Evolutionary conservation across 2,329 filamentous ascomycete genomes (phyloP), one percentile per base, ranked within the genome.

Genomic region (Teratosphaeria viscida): DNA sequence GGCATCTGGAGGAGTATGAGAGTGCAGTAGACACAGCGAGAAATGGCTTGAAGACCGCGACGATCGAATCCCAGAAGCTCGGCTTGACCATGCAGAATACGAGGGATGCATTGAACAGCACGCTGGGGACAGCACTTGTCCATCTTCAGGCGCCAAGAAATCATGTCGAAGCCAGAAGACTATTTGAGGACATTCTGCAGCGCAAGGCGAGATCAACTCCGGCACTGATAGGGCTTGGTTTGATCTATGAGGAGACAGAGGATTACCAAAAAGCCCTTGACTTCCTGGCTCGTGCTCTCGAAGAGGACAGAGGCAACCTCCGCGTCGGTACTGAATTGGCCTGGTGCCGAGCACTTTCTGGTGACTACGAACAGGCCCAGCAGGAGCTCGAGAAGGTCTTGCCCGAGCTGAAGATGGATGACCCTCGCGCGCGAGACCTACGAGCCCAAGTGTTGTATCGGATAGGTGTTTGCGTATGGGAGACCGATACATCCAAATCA

Each of bases 221-320:
- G 34, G 92, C 92, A 2, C 78, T 99, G 62, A 89, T 97, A 54
- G 94, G 94, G 0, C 85, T 96, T 37, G 95, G 94, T 1, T 76
- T 97, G 27, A 92, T 99, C 49, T 87, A 92, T 54, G 91, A 96
- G 73, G 94, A 97, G 67, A 91, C 96, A 64, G 88, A 96, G 68
- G 88, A 97, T 63, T 96, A 89, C 67, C 79, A 83, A 54, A 82
- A 90, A 67, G 94, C 95, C 0, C 85, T 92, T 47, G 82, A 87
- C 32, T 96, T 95, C 68, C 76, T 99, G 12, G 82, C 81, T 47
- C 83, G 89, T 63, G 94, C 94, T 1, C 73, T 95, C 29, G 72
- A 85, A 63, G 83, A 88, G 27, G 90, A 96, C 68, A 77, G 81
- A 2, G 77, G 78, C 11, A 96, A 96, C 65, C 78, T 91, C 23